Evolutionary conservation across 2,329 filamentous ascomycete species (phyloP).

Genomic region (Trichoderma asperellum): DNA sequence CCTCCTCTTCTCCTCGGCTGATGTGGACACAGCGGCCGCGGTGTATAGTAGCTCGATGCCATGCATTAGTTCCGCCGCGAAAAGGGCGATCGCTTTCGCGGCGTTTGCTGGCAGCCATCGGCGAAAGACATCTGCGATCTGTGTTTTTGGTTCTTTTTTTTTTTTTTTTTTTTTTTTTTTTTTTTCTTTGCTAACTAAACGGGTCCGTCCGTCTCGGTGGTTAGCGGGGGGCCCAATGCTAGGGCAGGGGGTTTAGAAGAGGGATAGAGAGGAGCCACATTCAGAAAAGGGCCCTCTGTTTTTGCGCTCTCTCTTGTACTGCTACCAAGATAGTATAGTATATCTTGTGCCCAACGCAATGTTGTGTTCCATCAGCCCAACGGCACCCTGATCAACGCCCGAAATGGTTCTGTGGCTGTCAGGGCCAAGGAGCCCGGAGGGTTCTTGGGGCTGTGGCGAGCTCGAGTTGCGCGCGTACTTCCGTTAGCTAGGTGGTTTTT

Average conservation of each 20-base stretch:
- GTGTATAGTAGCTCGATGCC: conserved; percentile 16
- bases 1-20: conserved; percentile 2
- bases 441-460: no score
- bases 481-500: not conserved
- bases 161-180: not conserved
- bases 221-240: not conserved
- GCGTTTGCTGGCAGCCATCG: conserved; percentile 23
- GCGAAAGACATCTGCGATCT: conserved; percentile 24
- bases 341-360: not conserved
- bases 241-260: not conserved
- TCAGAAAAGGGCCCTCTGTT: not conserved
- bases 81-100: conserved; percentile 14
- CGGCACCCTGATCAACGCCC: no score
- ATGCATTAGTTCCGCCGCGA: conserved; percentile 20
- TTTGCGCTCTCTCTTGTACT: not conserved
- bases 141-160: not conserved
- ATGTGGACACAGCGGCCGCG: conserved; percentile 1
- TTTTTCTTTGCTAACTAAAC: no score
- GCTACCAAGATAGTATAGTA: not conserved
- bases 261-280: not conserved
- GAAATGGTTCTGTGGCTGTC: not conserved
- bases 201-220: not conserved
- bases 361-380: not conserved
- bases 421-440: no score
- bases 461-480: not conserved